phyloP scores from a whole-genome alignment of 495 filamentous ascomycete genomes.

The Polyplosphaeria fusca region DNA sequence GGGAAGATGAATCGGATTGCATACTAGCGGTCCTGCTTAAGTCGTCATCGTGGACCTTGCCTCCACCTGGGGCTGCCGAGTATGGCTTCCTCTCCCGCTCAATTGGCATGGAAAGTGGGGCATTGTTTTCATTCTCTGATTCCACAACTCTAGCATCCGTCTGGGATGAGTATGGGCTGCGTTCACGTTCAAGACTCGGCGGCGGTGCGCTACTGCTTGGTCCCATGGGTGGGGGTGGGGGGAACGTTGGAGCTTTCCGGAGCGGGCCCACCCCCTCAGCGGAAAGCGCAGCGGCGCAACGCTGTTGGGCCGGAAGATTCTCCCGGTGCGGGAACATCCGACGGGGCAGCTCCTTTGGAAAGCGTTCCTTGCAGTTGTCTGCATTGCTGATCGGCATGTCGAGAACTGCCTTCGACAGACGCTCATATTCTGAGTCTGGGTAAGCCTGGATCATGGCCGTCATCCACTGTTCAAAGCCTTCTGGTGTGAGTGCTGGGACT shows the following conservation, averaged over 20 bases:
- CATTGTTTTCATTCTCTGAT: slow-evolving; percentile 48
- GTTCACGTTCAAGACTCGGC: slow-evolving; percentile 49
- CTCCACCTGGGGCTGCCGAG: slow-evolving; percentile 52
- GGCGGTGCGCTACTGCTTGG: slow-evolving; percentile 10
- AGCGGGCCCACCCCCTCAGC: slow-evolving; percentile 28
- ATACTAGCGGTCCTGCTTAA: slow-evolving; percentile 11
- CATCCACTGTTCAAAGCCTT: slow-evolving; percentile 76
- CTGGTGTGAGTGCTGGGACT: slow-evolving; percentile 73
- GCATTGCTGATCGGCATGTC: slow-evolving; percentile 73
- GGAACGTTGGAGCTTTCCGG: slow-evolving; percentile 31
- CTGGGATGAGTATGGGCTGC: slow-evolving; percentile 47
- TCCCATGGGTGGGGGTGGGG: slow-evolving; percentile 30
- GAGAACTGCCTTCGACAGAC: slow-evolving; percentile 68
- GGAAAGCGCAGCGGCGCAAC: slow-evolving; percentile 36
- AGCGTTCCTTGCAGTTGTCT: slow-evolving; percentile 68
- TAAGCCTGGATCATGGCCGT: slow-evolving; percentile 71
- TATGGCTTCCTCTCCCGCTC: slow-evolving; percentile 66
- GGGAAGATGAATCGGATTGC: slow-evolving; percentile 13
- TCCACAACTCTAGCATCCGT: slow-evolving; percentile 42
- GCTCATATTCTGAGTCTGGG: slow-evolving; percentile 71
- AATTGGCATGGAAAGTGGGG: slow-evolving; percentile 48
- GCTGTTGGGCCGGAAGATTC: slow-evolving; percentile 38
- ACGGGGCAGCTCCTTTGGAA: slow-evolving; percentile 75
- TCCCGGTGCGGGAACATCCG: slow-evolving; percentile 59
- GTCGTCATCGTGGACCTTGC: slow-evolving; percentile 54